Evolutionary conservation across 208 protist genomes (phyloP).

Genomic region (Tetramitus jugosus): DNA sequence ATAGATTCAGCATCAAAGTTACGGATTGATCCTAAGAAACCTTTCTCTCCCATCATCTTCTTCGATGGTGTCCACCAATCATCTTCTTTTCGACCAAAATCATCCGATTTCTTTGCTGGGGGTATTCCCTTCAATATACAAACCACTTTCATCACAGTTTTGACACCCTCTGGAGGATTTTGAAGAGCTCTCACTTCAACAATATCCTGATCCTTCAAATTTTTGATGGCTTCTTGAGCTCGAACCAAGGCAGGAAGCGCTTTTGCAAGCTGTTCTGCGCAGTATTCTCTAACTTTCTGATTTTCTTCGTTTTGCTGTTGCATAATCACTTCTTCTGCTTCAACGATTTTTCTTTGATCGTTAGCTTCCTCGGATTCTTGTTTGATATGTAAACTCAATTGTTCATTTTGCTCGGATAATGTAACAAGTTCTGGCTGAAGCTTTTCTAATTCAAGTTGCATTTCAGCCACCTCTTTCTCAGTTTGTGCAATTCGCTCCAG

Average conservation of each 20-base stretch:
- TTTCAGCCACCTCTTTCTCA: conserved; percentile 34
- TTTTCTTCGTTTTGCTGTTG: conserved; percentile 34
- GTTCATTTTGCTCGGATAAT: conserved; percentile 35
- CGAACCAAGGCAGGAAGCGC: conserved; percentile 49
- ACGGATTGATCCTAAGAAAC: conserved; percentile 41
- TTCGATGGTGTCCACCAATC: conserved; percentile 42
- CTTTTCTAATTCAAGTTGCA: conserved; percentile 50
- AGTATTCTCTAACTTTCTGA: conserved; percentile 46
- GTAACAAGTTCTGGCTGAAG: conserved; percentile 43
- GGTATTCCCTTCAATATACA: conserved; percentile 78
- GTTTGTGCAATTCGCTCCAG: conserved; percentile 54
- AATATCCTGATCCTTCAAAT: conserved; percentile 91
- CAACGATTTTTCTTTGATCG: conserved; percentile 35
- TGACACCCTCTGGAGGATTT: conserved; percentile 84
- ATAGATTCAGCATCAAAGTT: conserved; percentile 46
- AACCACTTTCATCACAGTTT: conserved; percentile 94
- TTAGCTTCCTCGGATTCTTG: conserved; percentile 33
- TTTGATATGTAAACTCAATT: conserved; percentile 46
- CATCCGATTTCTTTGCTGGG: conserved; percentile 30
- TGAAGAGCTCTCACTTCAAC: conserved; percentile 90
- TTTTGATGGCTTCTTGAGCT: conserved; percentile 51
- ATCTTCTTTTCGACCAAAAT: conserved; percentile 41
- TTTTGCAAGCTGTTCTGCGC: conserved; percentile 44
- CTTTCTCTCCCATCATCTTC: conserved; percentile 40
- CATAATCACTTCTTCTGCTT: conserved; percentile 37